Base-by-base conservation (phyloP, 768 basidiomycete species). In the Mycena galopus region DNA sequence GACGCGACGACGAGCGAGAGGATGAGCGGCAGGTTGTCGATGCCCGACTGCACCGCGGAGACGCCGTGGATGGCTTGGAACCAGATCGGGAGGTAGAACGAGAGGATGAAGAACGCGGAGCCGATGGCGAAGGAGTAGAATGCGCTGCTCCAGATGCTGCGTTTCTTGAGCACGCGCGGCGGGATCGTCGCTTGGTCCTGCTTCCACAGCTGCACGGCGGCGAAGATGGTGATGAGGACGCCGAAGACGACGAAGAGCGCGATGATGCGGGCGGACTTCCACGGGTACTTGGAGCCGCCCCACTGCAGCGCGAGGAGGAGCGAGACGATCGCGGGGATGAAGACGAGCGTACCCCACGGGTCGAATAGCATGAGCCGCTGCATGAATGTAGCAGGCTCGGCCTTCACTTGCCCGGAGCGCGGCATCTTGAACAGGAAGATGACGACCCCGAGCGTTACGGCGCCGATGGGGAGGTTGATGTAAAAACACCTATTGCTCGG, bases 201-300 rank as follows among this genome's bases (percentile, higher is more conserved):
- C 47, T 50, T 56, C 62, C 61, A 67, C 32, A 75, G 35, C 53
- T 75, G 74, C 23, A 75, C 56, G 17, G 33, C 53, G 47, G 69
- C 39, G 66, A 75, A 75, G 14, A 72, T 23, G 30, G n/a, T 21
- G 44, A 75, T 75, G 32, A 75, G 5, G 76, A 79, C 37, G 19
- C 59, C 59, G 33, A 69, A 69, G 35, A 44, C 23, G 8, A 69
- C 59, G 35, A 69, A 25, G 8, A 72, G 71, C 37, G 27, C 65
- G 39, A 72, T 72, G 47, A 72, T 72, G 23, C 33, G 50, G 5
- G 32, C 35, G 63, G 82, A 81, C 55, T 72, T 76, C 87, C 87
- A 88, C 0, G 84, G 77, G 73, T 84, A 83, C n/a, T 78, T 76
- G 73, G 84, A 82, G 0, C 87, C 87, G 27, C 86, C 87, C 83